Percentiles rank a stretch among this genome's conserved stretches.
Conservation (phyloP, 139 green algal species). For the Micractinium sp. region DNA sequence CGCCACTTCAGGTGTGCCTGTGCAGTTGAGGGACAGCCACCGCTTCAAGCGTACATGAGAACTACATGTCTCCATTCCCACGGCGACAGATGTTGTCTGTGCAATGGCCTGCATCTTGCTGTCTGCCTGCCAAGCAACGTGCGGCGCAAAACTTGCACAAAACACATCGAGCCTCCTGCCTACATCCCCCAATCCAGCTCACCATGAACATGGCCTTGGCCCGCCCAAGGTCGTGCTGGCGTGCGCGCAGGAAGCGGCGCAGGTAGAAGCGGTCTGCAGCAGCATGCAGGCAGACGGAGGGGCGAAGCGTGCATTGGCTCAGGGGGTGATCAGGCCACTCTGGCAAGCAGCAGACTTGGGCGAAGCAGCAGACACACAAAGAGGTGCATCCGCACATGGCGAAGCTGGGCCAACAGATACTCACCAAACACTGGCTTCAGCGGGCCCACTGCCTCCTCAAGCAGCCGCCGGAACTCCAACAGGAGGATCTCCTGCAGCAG, state of each 20-base stretch:
- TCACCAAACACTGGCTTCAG: slow-evolving; percentile 33
- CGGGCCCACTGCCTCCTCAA: slow-evolving; percentile 14
- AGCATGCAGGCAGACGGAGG: too few relatives aligned
- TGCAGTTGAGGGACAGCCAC: neutral
- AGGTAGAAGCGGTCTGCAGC: slow-evolving; percentile 54
- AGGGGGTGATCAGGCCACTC: neutral
- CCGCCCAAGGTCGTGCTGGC: slow-evolving; percentile 58
- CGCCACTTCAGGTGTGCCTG: slow-evolving; percentile 50
- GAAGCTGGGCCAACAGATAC: neutral
- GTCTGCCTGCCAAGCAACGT: neutral
- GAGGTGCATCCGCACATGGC: neutral
- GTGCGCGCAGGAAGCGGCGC: slow-evolving; percentile 66
- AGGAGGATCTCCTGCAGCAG: slow-evolving; percentile 36
- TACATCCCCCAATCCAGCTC: neutral
- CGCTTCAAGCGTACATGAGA: neutral
- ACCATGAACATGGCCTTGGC: slow-evolving; percentile 65
- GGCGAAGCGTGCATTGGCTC: too few relatives aligned
- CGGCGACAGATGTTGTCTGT: neutral
- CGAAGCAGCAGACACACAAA: neutral
- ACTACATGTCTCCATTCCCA: neutral
- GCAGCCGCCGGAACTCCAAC: slow-evolving; percentile 26
- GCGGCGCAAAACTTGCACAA: neutral
- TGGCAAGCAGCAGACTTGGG: neutral
- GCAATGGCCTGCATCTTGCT: neutral
- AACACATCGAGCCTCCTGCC: neutral